Percentiles rank a stretch among this genome's conserved stretches.
Conservation (phyloP, 768 basidiomycete species). For the Leccinum boreale region DNA sequence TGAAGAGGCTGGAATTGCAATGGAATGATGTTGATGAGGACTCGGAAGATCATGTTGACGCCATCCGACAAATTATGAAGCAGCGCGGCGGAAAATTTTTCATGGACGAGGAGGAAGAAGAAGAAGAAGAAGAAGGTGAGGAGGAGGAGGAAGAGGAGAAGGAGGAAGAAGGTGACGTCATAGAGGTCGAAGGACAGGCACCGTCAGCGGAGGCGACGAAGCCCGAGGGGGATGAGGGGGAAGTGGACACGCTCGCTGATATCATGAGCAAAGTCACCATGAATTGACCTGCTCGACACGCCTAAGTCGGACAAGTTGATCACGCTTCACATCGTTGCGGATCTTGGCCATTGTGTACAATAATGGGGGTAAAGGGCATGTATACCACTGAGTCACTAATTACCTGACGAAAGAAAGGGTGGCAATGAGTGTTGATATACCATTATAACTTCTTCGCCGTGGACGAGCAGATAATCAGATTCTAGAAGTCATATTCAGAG, state of each 20-base stretch:
- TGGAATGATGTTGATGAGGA: slow-evolving; percentile 88
- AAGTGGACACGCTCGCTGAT: slow-evolving; percentile 60
- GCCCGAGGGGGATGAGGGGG: slow-evolving; percentile 35
- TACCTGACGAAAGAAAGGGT: slow-evolving; percentile 2
- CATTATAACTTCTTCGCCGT: neutral
- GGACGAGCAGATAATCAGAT: neutral
- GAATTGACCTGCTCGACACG: slow-evolving; percentile 21
- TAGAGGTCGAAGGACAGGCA: slow-evolving; percentile 18
- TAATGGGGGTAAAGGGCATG: slow-evolving; percentile 1
- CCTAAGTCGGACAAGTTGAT: neutral
- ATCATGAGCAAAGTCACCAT: slow-evolving; percentile 64
- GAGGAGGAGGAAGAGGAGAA: slow-evolving; percentile 48
- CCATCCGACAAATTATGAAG: slow-evolving; percentile 52
- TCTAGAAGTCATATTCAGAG: neutral
- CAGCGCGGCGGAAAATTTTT: slow-evolving; percentile 65
- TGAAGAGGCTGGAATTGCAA: slow-evolving; percentile 79
- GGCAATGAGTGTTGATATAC: neutral
- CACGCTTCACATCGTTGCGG: neutral
- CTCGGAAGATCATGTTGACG: slow-evolving; percentile 52
- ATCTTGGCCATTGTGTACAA: slow-evolving; percentile 1
- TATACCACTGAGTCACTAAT: slow-evolving; percentile 26
- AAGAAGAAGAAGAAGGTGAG: slow-evolving; percentile 57
- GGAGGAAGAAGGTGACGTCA: slow-evolving; percentile 34
- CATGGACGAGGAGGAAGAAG: slow-evolving; percentile 77
- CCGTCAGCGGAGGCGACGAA: slow-evolving; percentile 25